Conservation (phyloP, 371 early-diverging fungal species). For the Mucor indicus region DNA sequence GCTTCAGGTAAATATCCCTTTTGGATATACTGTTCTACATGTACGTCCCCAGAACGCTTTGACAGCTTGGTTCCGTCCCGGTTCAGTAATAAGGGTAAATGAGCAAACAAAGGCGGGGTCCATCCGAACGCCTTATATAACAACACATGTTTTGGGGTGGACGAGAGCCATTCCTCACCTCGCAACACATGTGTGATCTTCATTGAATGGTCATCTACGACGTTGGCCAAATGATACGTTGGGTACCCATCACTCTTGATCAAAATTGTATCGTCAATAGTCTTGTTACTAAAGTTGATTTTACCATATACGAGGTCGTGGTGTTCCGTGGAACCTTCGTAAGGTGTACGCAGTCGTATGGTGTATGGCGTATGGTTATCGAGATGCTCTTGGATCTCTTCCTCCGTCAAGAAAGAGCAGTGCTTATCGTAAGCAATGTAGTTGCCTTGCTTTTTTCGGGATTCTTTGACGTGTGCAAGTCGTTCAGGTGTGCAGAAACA, state of each 20-base stretch:
- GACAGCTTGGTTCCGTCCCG: conserved; percentile 83
- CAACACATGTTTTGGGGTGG: conserved; percentile 87
- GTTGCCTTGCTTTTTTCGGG: conserved; percentile 55
- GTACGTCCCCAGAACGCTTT: conserved; percentile 79
- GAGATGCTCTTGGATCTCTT: conserved; percentile 60
- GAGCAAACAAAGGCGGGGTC: conserved; percentile 77
- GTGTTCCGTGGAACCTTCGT: conserved; percentile 56
- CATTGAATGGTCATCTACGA: conserved; percentile 93
- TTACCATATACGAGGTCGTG: conserved; percentile 79
- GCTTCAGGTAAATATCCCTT: conserved; percentile 89
- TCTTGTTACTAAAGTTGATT: conserved; percentile 66
- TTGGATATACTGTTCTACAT: conserved; percentile 67
- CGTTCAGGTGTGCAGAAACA: conserved; percentile 87
- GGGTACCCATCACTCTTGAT: conserved; percentile 92
- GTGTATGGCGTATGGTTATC: conserved; percentile 58
- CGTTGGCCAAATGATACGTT: conserved; percentile 95
- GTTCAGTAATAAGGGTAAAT: conserved; percentile 87
- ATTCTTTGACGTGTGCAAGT: conserved; percentile 58
- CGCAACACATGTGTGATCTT: conserved; percentile 88
- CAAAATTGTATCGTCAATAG: conserved; percentile 86
- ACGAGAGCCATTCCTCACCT: conserved; percentile 95
- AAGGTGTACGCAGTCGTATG: conserved; percentile 69
- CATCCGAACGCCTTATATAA: conserved; percentile 85
- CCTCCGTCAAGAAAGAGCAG: conserved; percentile 65
- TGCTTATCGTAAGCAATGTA: conserved; percentile 78